These are phyloP conservation scores for Bolboschoenoplectus hybrid DNA, from an alignment of 202 grass and related monocot species.

Conservation along the genomic window DNA sequence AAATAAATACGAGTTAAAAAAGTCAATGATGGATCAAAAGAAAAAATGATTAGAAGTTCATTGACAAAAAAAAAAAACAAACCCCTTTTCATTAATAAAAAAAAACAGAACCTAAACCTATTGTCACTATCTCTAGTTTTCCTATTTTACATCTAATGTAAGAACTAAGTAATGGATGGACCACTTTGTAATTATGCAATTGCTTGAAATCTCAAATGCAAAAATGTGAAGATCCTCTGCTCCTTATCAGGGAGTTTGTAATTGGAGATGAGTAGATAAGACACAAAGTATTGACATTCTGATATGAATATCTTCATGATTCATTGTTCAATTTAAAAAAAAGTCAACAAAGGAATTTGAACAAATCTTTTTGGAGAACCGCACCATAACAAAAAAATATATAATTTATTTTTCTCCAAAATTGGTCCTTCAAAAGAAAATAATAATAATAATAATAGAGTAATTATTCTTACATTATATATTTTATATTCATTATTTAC, in stretches of 20 bases:
- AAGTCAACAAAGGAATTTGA: background rate
- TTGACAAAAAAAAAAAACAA: constrained; percentile 3
- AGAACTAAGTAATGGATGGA: background rate
- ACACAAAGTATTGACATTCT: background rate
- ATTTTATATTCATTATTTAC: too few species aligned
- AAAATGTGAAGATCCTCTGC: background rate
- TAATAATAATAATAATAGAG: too few species aligned
- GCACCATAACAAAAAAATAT: background rate
- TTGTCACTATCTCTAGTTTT: constrained; percentile 2
- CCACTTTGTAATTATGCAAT: background rate
- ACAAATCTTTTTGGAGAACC: background rate
- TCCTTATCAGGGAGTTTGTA: background rate
- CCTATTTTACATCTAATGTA: background rate
- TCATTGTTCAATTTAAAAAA: background rate
- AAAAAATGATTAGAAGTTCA: background rate
- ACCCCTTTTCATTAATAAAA: background rate
- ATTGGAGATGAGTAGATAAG: background rate
- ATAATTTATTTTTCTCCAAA: background rate
- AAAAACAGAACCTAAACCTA: background rate
- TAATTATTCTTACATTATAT: too few species aligned
- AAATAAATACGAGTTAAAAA: constrained; percentile 5
- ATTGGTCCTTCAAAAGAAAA: background rate
- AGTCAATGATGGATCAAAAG: constrained; percentile 16
- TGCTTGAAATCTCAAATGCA: constrained; percentile 12
- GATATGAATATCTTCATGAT: background rate